Evolutionary conservation across 805 yeast species (phyloP), one percentile per base, ranked within the genome.

Genomic region (Metschnikowia borealis): DNA sequence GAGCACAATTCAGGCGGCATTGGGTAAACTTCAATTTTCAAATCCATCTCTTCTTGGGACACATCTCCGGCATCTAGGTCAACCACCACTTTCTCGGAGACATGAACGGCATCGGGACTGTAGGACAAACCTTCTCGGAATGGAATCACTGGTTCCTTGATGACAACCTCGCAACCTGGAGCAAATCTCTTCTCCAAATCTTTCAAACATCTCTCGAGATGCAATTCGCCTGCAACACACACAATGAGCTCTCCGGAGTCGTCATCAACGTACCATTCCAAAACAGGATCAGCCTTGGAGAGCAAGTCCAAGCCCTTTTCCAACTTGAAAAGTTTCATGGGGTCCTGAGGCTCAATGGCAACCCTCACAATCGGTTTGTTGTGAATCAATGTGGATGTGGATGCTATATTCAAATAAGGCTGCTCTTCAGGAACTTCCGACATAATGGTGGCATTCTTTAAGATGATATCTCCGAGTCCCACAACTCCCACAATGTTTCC

Each of bases 191-290:
- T 96, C 48, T 80, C 82, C 61, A 94, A 71, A 69, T 94, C 99
- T 62, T 89, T 90, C 57, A 94, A 67, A 67, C 99, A 94, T 62
- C 99, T 80, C 62, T 94, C 99, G 38, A 94, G 74, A 72, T 94
- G 99, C 54, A 94, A 74, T 67, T 94, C 99, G 45, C 99, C 99
- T 8, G 99, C 97, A 8, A 96, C 91, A 41, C 96, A 89, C 58
- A 94, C 73, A 56, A 94, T 90, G 58, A 88, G 87, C 67, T 94
- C 99, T 50, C 99, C 99, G 7, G 84, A 82, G 51, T 89, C 96
- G 52, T 71, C 77, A 60, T 88, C 91, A 39, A 89, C 75, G 60
- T 80, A 86, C 50, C 91, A 85, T 59, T 89, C 89, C 18, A 91
- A 95, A 60, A 96, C 92, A 0, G 99, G 97, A 67, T 94, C 99